Evolutionary conservation across 1,284 basidiomycete species (phyloP), one percentile per base, ranked within the genome.

Genomic region (Ceratobasidium sp.): DNA sequence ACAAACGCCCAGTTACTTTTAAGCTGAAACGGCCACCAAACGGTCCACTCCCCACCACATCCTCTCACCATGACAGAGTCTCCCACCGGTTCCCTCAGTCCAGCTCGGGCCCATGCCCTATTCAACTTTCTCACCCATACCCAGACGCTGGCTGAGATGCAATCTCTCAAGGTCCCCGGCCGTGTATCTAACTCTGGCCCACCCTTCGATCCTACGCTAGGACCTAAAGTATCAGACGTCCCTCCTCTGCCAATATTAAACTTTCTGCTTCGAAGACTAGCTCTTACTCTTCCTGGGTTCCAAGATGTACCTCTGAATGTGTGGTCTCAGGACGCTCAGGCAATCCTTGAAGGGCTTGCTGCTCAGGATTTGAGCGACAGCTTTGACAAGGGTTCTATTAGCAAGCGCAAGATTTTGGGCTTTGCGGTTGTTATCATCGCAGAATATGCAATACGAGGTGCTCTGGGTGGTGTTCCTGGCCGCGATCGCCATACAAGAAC

Each of bases 281-380:
- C 68, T 23, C 68, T 71, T 20, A 71, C 68, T 31, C 68, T 71
- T 42, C 68, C 68, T 31, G 68, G 68, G 15, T 71, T 71, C 54
- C 53, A 71, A 45, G 68, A 71, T 45, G 68, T 71, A 10, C 68
- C 68, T 35, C n/a, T 23, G 7, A 23, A 13, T 11, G 68, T 71
- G 4, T 71, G 68, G 68, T 71, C 68, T 45, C 35, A 71, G 35
- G 15, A 71, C 33, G 68, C 68, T 0, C 68, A 71, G n/a, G 11
- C 23, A 28, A 60, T 71, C 26, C 68, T 71, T 15, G 68, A 71
- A 54, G 68, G 53, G 2, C 68, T 71, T 28, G 68, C 68, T n/a
- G 68, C 68, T 3, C 68, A 71, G 37, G 68, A 71, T n/a, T 47
- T 71, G 54, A 71, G 68, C 53, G 68, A 71, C 54, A 71, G 68